Evolutionary conservation across 257 asterid genomes (phyloP), one percentile per base, ranked within the genome.

Genomic region (Ocimum tenuiflorum): DNA sequence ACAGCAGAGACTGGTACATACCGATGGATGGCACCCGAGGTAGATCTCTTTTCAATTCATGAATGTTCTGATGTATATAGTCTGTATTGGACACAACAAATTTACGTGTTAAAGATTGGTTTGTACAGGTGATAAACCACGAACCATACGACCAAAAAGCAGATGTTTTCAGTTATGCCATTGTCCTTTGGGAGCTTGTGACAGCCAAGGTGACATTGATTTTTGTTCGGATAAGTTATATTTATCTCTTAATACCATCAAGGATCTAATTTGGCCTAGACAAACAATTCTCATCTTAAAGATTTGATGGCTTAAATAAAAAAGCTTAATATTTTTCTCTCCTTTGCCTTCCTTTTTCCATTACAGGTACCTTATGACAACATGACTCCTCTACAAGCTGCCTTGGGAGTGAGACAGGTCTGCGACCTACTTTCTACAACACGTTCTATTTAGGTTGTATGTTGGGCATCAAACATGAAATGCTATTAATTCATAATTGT

Each of bases 21-120:
- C 71, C 81, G 96, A 54, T 91, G 98, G 98, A 91, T 92, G 99
- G 97, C 99, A 68, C 97, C 99, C 46, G 99, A 92, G 99, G 99
- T 89, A 71, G n/a, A 46, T 33, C 35, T 14, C 54, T 18, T 49
- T 60, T 60, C 31, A 35, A 23, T 52, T 51, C 61, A 15, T 63
- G 18, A 11, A 69, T 42, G 60, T 24, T 11, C 1, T 31, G n/a
- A 20, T 68, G 6, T 43, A 22, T 48, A 33, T 12, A 45, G 12
- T 24, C 1, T n/a, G n/a, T 8, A 69, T 23, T 12, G 18, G 23
- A 69, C 11, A 2, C 19, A 43, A 48, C 51, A 20, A 46, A 36
- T 68, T 51, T 58, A 22, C 35, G 29, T 31, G 62, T 51, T 7
- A 51, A 41, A n/a, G 12, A 38, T 51, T 47, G 54, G 52, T 29